Percentiles rank a stretch among this genome's conserved stretches.
These are phyloP conservation scores for Scenedesmus sp. DNA, from an alignment of 163 green algal genomes.

Conservation along the genomic window DNA sequence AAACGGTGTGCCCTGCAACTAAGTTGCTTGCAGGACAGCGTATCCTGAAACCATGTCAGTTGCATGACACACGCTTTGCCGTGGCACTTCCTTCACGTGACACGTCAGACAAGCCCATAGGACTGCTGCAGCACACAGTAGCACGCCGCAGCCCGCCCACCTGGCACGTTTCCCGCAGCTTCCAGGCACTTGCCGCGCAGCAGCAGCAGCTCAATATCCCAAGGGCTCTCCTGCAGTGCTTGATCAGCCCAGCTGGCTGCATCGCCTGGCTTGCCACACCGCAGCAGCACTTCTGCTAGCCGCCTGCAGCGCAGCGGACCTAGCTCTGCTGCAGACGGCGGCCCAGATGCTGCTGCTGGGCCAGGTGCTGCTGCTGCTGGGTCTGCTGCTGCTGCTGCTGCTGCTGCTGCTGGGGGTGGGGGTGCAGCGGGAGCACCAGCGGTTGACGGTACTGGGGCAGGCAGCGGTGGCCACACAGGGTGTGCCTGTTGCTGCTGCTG, in stretches of 20 bases:
- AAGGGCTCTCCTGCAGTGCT: constrained; percentile 7
- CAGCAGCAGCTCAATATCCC: constrained; percentile 67
- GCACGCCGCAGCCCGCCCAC: constrained; percentile 42
- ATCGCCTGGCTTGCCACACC: constrained; percentile 39
- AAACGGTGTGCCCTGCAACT: too few species aligned
- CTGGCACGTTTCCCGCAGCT: constrained; percentile 62
- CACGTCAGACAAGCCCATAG: too few species aligned
- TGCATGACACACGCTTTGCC: too few species aligned
- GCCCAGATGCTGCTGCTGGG: background rate
- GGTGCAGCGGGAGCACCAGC: background rate
- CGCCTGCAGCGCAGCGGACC: constrained; percentile 23
- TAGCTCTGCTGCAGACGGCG: background rate
- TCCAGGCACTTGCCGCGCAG: constrained; percentile 73
- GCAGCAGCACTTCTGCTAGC: constrained; percentile 34
- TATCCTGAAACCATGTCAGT: too few species aligned
- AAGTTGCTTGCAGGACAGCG: too few species aligned
- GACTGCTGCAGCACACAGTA: too few species aligned
- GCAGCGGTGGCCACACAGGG: background rate
- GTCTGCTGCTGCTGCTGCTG: background rate
- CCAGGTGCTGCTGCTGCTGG: background rate
- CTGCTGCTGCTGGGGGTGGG: background rate
- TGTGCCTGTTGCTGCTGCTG: background rate
- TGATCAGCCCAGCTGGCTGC: constrained; percentile 31
- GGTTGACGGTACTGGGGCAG: background rate
- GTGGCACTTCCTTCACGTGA: too few species aligned